Base-by-base conservation (phyloP, 1,284 basidiomycete species). In the Trametes versicolor region DNA sequence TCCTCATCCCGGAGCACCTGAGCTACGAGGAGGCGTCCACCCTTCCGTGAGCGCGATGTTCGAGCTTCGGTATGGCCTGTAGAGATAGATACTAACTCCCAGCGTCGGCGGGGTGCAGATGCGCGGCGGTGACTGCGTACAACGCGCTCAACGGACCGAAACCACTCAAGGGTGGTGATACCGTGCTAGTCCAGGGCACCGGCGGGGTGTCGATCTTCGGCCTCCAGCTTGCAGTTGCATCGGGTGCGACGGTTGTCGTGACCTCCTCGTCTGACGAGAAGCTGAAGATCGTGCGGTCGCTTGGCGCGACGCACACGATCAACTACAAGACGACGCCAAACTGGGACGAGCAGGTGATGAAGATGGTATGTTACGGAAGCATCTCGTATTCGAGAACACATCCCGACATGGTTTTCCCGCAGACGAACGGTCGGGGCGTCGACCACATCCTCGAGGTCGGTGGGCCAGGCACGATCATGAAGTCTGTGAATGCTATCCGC, bases 251-350 rank as follows among this genome's bases (percentile, higher is more conserved):
- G 10, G 79, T 79, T 41, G 80, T 84, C 70, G 76, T 77, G 55
- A 83, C 82, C 1, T 82, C 80, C 0, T 82, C 80, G 5, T 80
- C 77, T 2, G 79, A 83, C 68, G 77, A 76, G 43, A 84, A 84
- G 72, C 77, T 79, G 43, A 67, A 75, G 60, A 53, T 68, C 37
- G 75, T 75, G 7, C 71, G 72, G 69, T 63, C 70, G 60, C 73
- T 80, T 29, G 79, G 78, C 1, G 79, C 77, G 6, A 74, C 78
- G 57, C 75, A 79, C 62, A 61, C 74, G 25, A 73, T 82, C 60
- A 76, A 82, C 69, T 82, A 82, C 69, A 77, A 78, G 75, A 70
- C 62, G 58, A 74, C 71, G 19, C 79, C 80, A 0, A 77, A 82
- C 56, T 83, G 82, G 82, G 79, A 80, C 45, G 66, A 79, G 63